Conservation (phyloP, 768 basidiomycete genomes). For the Leccinum subtestaceum region DNA sequence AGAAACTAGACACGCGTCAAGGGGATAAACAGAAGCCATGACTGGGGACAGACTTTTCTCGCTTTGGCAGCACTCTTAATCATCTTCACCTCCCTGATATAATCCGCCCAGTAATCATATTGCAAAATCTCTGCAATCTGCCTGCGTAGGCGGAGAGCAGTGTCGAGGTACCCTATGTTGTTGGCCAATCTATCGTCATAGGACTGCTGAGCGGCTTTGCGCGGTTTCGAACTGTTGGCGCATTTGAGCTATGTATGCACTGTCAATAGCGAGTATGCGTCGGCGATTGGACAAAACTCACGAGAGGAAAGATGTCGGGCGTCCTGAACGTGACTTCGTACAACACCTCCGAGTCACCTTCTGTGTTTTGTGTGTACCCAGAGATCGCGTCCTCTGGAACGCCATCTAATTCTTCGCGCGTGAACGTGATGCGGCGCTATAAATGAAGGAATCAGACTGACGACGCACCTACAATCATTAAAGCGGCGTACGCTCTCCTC, state of each 20-base stretch:
- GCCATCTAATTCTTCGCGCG: constrained; percentile 70
- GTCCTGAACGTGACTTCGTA: constrained; percentile 79
- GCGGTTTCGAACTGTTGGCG: constrained; percentile 66
- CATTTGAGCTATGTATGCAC: constrained; percentile 62
- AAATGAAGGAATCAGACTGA: constrained; percentile 3
- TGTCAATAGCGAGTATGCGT: background rate
- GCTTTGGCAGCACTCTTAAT: too few species aligned
- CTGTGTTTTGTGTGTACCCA: constrained; percentile 65
- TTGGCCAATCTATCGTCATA: too few species aligned
- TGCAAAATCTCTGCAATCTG: too few species aligned
- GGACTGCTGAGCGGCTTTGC: constrained; percentile 34
- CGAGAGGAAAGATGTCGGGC: constrained; percentile 75
- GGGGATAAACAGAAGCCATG: background rate
- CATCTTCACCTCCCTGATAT: too few species aligned
- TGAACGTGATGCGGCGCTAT: constrained; percentile 65
- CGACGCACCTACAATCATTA: too few species aligned
- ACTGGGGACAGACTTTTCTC: too few species aligned
- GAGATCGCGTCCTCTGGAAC: constrained; percentile 78
- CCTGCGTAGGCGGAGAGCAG: too few species aligned
- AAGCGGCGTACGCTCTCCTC: constrained; percentile 64
- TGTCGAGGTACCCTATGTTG: too few species aligned
- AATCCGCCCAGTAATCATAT: too few species aligned
- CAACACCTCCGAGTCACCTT: constrained; percentile 47
- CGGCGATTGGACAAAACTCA: constrained; percentile 30
- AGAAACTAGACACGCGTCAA: background rate